A percentile compares a stretch with the other conserved stretches of the same genome.
Conservation (phyloP, 2,329 filamentous ascomycete genomes). For the Scedosporium dehoogii region DNA sequence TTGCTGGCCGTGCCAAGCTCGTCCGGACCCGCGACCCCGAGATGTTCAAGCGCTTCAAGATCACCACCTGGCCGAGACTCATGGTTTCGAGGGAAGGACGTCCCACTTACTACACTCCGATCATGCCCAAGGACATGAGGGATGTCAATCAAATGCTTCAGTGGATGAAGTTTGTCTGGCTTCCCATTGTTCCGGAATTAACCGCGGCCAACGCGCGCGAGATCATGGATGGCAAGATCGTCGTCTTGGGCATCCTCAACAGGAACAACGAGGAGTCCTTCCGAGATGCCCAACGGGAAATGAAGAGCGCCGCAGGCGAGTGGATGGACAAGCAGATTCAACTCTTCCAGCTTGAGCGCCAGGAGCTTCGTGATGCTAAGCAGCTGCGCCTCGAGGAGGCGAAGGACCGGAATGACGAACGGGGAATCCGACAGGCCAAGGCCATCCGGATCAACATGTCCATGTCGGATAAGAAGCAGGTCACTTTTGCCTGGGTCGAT, state of each 20-base stretch:
- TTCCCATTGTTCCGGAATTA: conserved; percentile 89
- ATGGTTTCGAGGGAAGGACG: conserved; percentile 83
- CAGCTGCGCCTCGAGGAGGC: conserved; percentile 94
- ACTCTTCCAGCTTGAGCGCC: conserved; percentile 82
- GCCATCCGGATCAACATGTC: conserved; percentile 87
- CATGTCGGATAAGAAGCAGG: conserved; percentile 75
- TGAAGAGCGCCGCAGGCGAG: conserved; percentile 91
- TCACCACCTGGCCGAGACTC: conserved; percentile 91
- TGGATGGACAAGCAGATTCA: conserved; percentile 97
- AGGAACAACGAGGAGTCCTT: conserved; percentile 74
- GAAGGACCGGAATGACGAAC: conserved; percentile 83
- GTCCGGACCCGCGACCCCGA: conserved; percentile 79
- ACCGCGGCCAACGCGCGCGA: conserved; percentile 85
- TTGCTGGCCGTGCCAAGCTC: conserved; percentile 85
- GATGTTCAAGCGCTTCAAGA: conserved; percentile 78
- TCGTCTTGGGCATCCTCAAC: conserved; percentile 85
- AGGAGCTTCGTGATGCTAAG: conserved; percentile 89
- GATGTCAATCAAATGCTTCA: conserved; percentile 66
- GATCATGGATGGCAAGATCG: conserved; percentile 89
- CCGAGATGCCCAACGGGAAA: conserved; percentile 66
- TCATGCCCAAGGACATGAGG: conserved; percentile 86
- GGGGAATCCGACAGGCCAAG: conserved; percentile 79
- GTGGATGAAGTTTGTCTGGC: conserved; percentile 97
- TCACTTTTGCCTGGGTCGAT: conserved; percentile 95
- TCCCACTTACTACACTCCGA: conserved; percentile 78